These are phyloP conservation scores for Rhodofomes roseus DNA, from an alignment of 1,284 basidiomycete species.

Conservation along the genomic window DNA sequence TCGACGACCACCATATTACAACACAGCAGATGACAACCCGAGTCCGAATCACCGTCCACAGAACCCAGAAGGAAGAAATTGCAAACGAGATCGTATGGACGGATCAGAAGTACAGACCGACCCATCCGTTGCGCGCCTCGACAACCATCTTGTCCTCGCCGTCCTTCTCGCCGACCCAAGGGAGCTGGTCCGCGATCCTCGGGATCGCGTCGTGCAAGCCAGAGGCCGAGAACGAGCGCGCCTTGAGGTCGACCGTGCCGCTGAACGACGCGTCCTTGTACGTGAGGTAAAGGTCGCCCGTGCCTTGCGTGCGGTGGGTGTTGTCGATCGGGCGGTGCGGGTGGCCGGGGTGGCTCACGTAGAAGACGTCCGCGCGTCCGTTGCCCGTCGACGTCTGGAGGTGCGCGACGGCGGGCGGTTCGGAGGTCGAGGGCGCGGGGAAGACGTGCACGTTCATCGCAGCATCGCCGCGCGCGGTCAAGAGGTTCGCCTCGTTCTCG, in stretches of 20 bases:
- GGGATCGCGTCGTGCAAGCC: constrained; percentile 29
- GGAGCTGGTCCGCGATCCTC: constrained; percentile 33
- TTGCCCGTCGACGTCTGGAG: constrained; percentile 48
- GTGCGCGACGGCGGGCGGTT: constrained; percentile 30
- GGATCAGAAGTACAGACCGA: constrained; percentile 43
- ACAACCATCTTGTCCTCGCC: constrained; percentile 43
- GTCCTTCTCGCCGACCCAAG: constrained; percentile 44
- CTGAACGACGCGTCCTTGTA: constrained; percentile 49
- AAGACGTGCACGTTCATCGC: constrained; percentile 44
- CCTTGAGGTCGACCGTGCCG: constrained; percentile 43
- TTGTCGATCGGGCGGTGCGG: constrained; percentile 45
- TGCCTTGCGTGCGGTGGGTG: constrained; percentile 42
- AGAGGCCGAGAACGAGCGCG: constrained; percentile 39
- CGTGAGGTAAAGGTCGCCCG: constrained; percentile 50
- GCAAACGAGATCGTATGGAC: background rate
- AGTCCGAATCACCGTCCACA: background rate
- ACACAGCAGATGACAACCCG: background rate
- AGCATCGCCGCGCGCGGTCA: constrained; percentile 50
- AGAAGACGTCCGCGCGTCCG: constrained; percentile 46
- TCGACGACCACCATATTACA: background rate
- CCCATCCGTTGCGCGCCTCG: constrained; percentile 44
- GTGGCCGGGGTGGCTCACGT: constrained; percentile 34
- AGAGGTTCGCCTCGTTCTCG: constrained; percentile 37
- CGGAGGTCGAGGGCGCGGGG: constrained; percentile 29
- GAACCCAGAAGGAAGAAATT: background rate